Conservation (phyloP, 2,329 filamentous ascomycete species). For the Xylariomycetidae sp. region DNA sequence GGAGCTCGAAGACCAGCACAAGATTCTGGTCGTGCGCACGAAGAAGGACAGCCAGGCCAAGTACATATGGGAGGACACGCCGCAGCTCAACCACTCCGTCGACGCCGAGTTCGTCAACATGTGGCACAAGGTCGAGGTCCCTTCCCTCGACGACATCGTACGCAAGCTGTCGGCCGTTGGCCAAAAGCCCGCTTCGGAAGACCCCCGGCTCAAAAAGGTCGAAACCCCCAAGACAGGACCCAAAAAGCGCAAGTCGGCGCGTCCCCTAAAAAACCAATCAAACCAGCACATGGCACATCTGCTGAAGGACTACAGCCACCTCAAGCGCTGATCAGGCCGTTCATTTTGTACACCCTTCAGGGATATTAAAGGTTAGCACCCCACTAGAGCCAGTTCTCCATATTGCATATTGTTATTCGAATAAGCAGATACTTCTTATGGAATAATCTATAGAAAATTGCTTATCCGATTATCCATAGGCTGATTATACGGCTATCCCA, state of each 20-base stretch:
- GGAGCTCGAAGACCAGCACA: constrained; percentile 70
- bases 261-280: constrained; percentile 71
- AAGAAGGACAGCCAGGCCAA: constrained; percentile 87
- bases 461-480: no score
- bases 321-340: constrained; percentile 10
- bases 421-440: no score
- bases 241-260: constrained; percentile 70
- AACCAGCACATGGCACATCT: constrained; percentile 84
- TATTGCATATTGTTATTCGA: no score
- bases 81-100: constrained; percentile 68
- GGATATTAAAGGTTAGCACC: no score
- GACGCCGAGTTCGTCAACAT: constrained; percentile 78
- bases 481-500: no score
- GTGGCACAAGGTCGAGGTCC: constrained; percentile 78
- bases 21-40: constrained; percentile 79
- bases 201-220: constrained; percentile 57
- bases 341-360: no score
- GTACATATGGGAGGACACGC: constrained; percentile 86
- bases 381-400: no score
- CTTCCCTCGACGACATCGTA: constrained; percentile 66
- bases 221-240: constrained; percentile 52
- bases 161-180: constrained; percentile 72
- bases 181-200: constrained; percentile 79
- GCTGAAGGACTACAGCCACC: constrained; percentile 50
- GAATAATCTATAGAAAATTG: no score